These are phyloP conservation scores for Vaccinium macrocarpon DNA, from an alignment of 148 eudicot species.

Conservation along the genomic window DNA sequence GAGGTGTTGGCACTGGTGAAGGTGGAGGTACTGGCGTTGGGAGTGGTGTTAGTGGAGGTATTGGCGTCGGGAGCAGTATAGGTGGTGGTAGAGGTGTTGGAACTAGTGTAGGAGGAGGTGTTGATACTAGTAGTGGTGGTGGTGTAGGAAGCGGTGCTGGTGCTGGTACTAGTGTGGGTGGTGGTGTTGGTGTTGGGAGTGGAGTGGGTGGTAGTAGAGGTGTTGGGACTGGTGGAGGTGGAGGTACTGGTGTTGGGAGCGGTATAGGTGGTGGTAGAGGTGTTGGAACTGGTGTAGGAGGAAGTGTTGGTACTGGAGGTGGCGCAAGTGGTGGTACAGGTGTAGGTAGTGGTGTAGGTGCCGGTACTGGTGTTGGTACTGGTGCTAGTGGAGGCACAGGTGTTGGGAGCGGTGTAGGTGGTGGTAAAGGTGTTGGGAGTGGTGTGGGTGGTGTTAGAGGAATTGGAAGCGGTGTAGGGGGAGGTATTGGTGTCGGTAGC, in stretches of 20 bases:
- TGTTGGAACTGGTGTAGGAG: conserved; percentile 4
- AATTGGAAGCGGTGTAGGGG: background rate
- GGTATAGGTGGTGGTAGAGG: conserved; percentile 26
- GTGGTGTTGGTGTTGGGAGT: background rate
- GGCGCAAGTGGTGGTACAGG: too few relatives aligned
- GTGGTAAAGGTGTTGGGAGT: background rate
- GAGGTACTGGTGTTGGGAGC: conserved; percentile 9
- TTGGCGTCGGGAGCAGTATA: too few relatives aligned
- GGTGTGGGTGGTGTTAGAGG: conserved; percentile 5
- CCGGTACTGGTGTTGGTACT: background rate
- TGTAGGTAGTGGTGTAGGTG: background rate
- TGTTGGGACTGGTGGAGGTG: background rate
- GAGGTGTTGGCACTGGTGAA: background rate
- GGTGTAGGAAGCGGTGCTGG: too few relatives aligned
- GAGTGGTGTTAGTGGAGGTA: background rate
- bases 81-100: conserved; percentile 16
- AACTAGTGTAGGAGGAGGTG: conserved; percentile 13
- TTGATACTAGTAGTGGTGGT: conserved; percentile 8
- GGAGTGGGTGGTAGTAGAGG: conserved; percentile 16
- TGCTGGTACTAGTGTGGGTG: background rate
- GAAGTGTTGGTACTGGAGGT: background rate
- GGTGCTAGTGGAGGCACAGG: conserved; percentile 3
- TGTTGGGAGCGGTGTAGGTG: background rate
- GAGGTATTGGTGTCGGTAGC: background rate
- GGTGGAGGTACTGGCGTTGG: too few relatives aligned